Conservation (phyloP, 345 rosid species). For the Eutrema heterophyllum region DNA sequence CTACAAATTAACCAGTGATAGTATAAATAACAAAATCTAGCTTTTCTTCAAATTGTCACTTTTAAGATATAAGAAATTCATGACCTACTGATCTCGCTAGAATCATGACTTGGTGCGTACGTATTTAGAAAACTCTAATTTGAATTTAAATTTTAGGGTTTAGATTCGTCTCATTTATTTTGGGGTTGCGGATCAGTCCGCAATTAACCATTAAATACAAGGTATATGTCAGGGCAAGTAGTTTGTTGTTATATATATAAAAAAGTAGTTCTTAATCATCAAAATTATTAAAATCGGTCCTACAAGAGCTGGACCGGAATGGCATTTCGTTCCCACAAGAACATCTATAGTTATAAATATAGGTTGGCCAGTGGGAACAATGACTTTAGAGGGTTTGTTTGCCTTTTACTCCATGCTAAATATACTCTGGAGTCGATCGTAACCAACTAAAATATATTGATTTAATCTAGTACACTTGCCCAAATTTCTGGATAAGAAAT, state of each 20-base stretch:
- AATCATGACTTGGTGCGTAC: not conserved
- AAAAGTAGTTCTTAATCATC: not conserved
- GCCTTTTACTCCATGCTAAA: slow-evolving; percentile 7
- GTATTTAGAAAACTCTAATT: not conserved
- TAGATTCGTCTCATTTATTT: not conserved
- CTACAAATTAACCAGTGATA: not conserved
- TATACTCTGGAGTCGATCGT: not conserved
- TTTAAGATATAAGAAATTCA: not conserved
- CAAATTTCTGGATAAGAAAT: not conserved
- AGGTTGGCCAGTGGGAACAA: not conserved
- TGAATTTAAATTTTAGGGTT: not conserved
- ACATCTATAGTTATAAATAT: not conserved
- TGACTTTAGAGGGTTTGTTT: slow-evolving; percentile 10
- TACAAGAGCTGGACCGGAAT: not conserved
- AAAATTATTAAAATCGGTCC: not conserved
- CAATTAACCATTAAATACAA: not conserved
- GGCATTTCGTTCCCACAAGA: not conserved
- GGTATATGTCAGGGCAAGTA: not conserved
- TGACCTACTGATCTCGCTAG: not conserved
- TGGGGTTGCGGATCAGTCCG: not conserved
- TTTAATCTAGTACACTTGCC: not conserved
- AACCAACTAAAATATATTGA: not conserved
- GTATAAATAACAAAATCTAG: not conserved
- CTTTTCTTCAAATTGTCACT: not conserved
- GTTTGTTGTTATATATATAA: not conserved